Evolutionary conservation across 768 basidiomycete species (phyloP).

Genomic region (Coprinopsis sp.): DNA sequence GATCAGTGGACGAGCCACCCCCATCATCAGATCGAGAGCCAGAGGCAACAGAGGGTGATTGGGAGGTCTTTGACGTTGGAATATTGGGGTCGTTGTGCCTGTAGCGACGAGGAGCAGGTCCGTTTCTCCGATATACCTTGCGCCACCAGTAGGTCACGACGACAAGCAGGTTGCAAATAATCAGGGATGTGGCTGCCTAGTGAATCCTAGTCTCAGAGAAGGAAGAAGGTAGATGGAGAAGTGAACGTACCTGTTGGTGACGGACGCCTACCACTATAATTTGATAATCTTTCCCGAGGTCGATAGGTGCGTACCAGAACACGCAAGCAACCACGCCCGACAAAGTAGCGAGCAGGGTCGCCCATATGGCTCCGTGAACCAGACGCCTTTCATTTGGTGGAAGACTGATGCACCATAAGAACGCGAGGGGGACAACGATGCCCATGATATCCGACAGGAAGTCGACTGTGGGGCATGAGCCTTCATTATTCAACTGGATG

Average conservation of each 20-base stretch:
- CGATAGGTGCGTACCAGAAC: conserved; percentile 13
- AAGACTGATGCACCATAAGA: conserved; percentile 22
- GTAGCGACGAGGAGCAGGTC: no score
- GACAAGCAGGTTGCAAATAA: conserved; percentile 8
- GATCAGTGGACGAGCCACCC: no score
- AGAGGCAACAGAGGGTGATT: no score
- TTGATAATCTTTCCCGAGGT: conserved; percentile 6
- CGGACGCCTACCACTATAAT: conserved; percentile 10
- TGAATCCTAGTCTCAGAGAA: neutral
- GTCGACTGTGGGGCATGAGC: conserved; percentile 15
- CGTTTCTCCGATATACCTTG: no score
- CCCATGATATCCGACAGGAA: conserved; percentile 21
- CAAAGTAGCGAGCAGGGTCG: conserved; percentile 19
- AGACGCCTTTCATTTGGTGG: conserved; percentile 17
- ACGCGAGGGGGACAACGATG: conserved; percentile 19
- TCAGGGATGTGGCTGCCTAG: conserved; percentile 4
- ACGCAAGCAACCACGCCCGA: conserved; percentile 16
- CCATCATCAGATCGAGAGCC: no score
- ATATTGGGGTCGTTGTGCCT: neutral
- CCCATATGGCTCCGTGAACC: conserved; percentile 21
- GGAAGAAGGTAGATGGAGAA: neutral
- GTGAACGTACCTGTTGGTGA: conserved; percentile 17
- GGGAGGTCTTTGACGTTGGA: no score
- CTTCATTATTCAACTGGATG: neutral
- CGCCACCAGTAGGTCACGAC: conserved; percentile 4